These are phyloP conservation scores for Hyphodiscus hymeniophilus DNA, from an alignment of 495 filamentous ascomycete genomes.

Conservation along the genomic window DNA sequence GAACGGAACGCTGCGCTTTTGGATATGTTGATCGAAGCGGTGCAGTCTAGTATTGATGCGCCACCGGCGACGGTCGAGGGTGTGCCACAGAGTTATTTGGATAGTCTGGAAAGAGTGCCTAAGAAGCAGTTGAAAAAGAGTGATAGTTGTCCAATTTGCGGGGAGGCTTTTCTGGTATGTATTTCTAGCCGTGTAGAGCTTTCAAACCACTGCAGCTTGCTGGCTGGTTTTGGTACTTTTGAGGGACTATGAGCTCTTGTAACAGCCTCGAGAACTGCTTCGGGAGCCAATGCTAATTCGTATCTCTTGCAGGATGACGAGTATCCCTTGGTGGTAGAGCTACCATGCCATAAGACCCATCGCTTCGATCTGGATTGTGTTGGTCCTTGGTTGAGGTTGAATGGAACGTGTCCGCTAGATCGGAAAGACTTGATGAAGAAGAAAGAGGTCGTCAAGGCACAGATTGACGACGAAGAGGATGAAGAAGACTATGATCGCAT, in stretches of 20 bases:
- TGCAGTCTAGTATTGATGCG: conserved; percentile 55
- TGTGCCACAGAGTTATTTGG: conserved; percentile 72
- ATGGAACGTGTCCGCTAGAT: conserved; percentile 86
- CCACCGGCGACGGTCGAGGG: conserved; percentile 65
- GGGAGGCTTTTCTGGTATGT: conserved; percentile 67
- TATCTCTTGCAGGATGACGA: no score
- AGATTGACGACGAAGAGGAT: conserved; percentile 52
- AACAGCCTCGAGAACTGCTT: no score
- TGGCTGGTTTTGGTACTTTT: no score
- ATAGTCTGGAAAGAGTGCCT: conserved; percentile 71
- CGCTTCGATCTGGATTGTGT: conserved; percentile 92
- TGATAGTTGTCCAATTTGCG: conserved; percentile 81
- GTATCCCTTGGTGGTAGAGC: conserved; percentile 75
- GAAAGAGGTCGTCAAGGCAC: conserved; percentile 40
- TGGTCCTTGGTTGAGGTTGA: conserved; percentile 80
- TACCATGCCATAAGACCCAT: conserved; percentile 78
- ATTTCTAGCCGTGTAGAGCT: no score
- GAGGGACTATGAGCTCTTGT: no score
- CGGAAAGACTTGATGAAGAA: conserved; percentile 70
- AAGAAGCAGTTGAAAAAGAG: conserved; percentile 55
- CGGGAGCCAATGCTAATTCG: no score
- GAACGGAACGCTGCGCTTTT: conserved; percentile 41
- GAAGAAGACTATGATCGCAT: conserved; percentile 65
- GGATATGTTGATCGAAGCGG: conserved; percentile 47
- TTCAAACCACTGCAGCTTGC: no score